Evolutionary conservation across 2,329 filamentous ascomycete genomes (phyloP), one percentile per base, ranked within the genome.

Genomic region (Anthostomella pinea): DNA sequence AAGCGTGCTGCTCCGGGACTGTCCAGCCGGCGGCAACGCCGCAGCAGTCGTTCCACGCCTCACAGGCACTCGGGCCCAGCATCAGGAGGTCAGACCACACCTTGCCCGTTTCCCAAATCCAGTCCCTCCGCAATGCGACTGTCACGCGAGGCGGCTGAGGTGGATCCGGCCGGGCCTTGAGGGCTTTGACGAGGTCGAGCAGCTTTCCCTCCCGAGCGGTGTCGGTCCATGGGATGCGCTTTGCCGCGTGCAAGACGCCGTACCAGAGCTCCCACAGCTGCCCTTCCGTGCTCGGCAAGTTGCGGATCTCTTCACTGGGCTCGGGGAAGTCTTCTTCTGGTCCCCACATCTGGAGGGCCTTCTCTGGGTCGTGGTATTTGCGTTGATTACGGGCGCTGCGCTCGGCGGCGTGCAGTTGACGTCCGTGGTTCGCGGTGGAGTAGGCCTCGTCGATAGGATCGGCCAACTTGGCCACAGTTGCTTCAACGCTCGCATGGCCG

Each of bases 241-340:
- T 48, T 5, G 47, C 32, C 4, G 47, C 40, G 33, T 49, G 47
- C 3, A 50, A 24, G 14, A 52, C 20, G 11, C 38, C 29, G 35
- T 38, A 47, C 33, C 43, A 50, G 7, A 52, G 38, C 6, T 29
- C 24, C 48, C 45, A 50, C 10, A 52, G 45, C 19, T 39, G 33
- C 10, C 22, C 22, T 21, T 52, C 49, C 5, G 38, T 25, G 2
- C 11, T 30, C 0, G 19, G 28, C 4, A 26, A 16, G 7, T 33
- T 23, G 20, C 10, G 13, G 5, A 28, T 13, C 6, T 37, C 33
- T 7, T 24, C 20, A 10, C 10, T n/a, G 9, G 42, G 42, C 17
- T 26, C n/a, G 5, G 38, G 31, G 25, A 36, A 29, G 27, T 32
- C 39, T 18, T 45, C 23, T 9, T 45, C 35, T 24, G 35, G 20